phyloP scores from a whole-genome alignment of 2,329 filamentous ascomycete genomes.

The Aspergillus amoenus region DNA sequence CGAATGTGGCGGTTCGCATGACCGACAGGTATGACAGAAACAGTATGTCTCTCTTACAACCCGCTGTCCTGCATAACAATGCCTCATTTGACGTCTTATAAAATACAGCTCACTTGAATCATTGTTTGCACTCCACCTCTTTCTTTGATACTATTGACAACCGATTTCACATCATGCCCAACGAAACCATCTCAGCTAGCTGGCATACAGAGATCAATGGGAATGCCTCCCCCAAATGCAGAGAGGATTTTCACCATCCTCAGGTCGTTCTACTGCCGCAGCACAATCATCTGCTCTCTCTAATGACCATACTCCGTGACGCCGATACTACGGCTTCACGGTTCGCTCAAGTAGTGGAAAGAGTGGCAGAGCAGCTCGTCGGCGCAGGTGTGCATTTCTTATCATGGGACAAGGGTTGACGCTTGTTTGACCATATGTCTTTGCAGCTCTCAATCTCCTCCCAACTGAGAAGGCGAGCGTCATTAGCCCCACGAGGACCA shows the following conservation, averaged over 20 bases:
- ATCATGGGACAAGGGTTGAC: not conserved
- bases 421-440: not conserved
- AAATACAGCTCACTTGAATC: too few relatives aligned
- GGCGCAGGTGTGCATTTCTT: constrained; percentile 8
- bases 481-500: constrained; percentile 14
- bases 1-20: too few relatives aligned
- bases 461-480: constrained; percentile 10
- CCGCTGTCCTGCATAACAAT: too few relatives aligned
- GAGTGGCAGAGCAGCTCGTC: constrained; percentile 12
- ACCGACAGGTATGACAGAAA: too few relatives aligned
- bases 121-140: too few relatives aligned
- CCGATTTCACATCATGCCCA: too few relatives aligned
- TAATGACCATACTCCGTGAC: constrained; percentile 22
- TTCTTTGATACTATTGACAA: too few relatives aligned
- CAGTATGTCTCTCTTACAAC: too few relatives aligned
- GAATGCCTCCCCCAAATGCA: too few relatives aligned
- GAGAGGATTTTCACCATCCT: not conserved
- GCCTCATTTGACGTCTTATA: too few relatives aligned
- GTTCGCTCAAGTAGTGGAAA: constrained; percentile 14
- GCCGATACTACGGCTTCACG: constrained; percentile 7
- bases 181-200: too few relatives aligned
- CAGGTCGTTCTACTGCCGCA: constrained; percentile 14
- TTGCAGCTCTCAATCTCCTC: constrained; percentile 19
- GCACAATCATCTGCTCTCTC: constrained; percentile 9
- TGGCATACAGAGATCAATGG: too few relatives aligned